Evolutionary conservation across 352 stramenopile species (phyloP).

Genomic region (Phytophthora podocarpi): DNA sequence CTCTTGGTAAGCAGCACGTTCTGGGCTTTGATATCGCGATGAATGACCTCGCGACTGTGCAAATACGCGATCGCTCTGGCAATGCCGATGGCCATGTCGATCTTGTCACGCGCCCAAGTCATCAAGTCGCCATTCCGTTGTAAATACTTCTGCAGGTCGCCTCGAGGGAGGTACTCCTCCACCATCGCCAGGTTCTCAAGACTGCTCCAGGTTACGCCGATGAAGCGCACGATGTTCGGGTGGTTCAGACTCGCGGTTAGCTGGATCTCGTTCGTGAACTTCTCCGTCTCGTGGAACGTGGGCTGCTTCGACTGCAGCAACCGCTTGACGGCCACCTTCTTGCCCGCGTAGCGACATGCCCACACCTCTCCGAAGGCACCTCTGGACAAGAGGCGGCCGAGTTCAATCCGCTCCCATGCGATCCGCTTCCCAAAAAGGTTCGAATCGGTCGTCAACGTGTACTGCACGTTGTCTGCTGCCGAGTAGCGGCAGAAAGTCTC

Average conservation of each 20-base stretch:
- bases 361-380: constrained; percentile 68
- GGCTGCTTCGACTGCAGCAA: constrained; percentile 43
- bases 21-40: constrained; percentile 80
- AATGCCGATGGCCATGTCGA: constrained; percentile 43
- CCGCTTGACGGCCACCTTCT: constrained; percentile 55
- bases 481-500: constrained; percentile 37
- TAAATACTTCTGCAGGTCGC: constrained; percentile 54
- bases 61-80: constrained; percentile 43
- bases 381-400: constrained; percentile 41
- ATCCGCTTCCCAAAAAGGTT: constrained; percentile 41
- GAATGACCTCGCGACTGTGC: constrained; percentile 54
- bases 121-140: constrained; percentile 33
- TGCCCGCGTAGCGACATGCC: constrained; percentile 43
- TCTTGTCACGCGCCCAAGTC: constrained; percentile 46
- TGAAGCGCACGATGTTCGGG: constrained; percentile 50
- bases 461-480: constrained; percentile 31
- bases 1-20: constrained; percentile 73
- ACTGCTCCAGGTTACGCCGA: constrained; percentile 54
- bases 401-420: constrained; percentile 45
- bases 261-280: constrained; percentile 59
- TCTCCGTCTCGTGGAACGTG: constrained; percentile 46
- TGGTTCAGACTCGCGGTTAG: constrained; percentile 51
- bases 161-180: constrained; percentile 54
- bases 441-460: constrained; percentile 42
- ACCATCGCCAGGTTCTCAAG: constrained; percentile 58